Base-by-base conservation (phyloP, 129 eudicot species). In the Cynara cardunculus region DNA sequence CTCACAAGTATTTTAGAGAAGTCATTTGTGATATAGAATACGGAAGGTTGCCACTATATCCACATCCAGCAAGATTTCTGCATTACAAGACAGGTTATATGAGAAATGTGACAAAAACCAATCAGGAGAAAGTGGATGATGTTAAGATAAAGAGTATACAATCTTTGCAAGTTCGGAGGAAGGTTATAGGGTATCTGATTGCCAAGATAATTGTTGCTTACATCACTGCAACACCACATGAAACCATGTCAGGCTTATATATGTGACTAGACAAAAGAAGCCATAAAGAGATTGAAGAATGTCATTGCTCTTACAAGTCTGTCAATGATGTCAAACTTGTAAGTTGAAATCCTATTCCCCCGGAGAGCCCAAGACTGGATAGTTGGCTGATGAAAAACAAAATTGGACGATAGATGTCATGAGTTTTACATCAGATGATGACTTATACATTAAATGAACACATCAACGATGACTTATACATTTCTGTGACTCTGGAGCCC, bases 1-100 rank as follows among this genome's bases (percentile, higher is more conserved):
- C 88, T 87, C 71, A 91, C 96, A 91, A 69, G 84, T 72, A 75
- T 73, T 80, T 81, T 18, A 91, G 84, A 62, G 84, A 75, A 56
- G 81, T 76, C 92, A 91, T 91, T 77, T 84, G 86, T 34, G 92
- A 86, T 72, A 90, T 88, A 27, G 95, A 90, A 69, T 82, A 90
- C 0, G 95, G 95, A 65, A 90, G 83, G 79, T 7, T 64, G 68
- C 92, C 92, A 72, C 49, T 77, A 24, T 77, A 88, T 70, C 84
- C 87, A 81, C 89, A 88, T 31, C 81, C 82, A 18, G 89, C 89
- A 66, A 88, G 85, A 84, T 90, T 88, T 74, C 94, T 90, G 86
- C 73, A 53, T 44, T 53, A 76, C 32, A 62, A 2, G 22, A 59
- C 69, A 74, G 7, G 18, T 22, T 2, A 78, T 37, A 70, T 61